Conservation (phyloP, 176 grass and related monocot genomes). For the Zizania latifolia region DNA sequence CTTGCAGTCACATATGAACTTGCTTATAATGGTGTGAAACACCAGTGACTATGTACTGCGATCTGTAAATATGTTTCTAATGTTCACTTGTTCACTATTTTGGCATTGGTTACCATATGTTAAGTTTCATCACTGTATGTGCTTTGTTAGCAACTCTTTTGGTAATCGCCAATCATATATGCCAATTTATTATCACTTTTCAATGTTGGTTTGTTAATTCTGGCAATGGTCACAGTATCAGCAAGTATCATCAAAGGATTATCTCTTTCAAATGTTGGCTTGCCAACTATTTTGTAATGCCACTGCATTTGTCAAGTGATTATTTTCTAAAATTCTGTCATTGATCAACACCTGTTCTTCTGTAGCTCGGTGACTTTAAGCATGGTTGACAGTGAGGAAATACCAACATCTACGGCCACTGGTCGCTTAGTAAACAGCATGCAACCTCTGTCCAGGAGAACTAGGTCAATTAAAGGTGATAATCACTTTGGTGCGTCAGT, state of each 20-base stretch:
- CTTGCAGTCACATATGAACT: not conserved
- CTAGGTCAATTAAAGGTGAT: constrained; percentile 66
- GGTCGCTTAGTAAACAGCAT: constrained; percentile 48
- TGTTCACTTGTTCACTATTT: constrained; percentile 17
- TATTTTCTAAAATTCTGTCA: constrained; percentile 5
- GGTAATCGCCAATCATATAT: not conserved
- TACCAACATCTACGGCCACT: constrained; percentile 41
- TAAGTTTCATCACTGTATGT: not conserved
- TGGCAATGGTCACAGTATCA: too few species aligned
- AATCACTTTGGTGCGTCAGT: constrained; percentile 37
- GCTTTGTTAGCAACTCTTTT: not conserved
- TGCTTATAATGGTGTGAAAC: constrained; percentile 20
- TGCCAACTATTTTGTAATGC: too few species aligned
- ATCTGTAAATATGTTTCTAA: constrained; percentile 9
- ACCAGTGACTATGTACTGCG: constrained; percentile 3
- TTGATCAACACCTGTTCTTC: constrained; percentile 19
- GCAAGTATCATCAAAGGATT: too few species aligned
- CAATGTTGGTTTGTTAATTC: not conserved
- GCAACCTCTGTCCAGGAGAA: constrained; percentile 76
- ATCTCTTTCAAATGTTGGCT: too few species aligned
- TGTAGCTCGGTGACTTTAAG: constrained; percentile 59
- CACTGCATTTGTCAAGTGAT: too few species aligned
- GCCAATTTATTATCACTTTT: not conserved
- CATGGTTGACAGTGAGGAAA: constrained; percentile 58
- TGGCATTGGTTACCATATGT: not conserved